Percentiles rank a stretch among this genome's conserved stretches.
Evolutionary conservation across 106 monocot genomes (phyloP).

Genomic region (Xerophyta viscosa): DNA sequence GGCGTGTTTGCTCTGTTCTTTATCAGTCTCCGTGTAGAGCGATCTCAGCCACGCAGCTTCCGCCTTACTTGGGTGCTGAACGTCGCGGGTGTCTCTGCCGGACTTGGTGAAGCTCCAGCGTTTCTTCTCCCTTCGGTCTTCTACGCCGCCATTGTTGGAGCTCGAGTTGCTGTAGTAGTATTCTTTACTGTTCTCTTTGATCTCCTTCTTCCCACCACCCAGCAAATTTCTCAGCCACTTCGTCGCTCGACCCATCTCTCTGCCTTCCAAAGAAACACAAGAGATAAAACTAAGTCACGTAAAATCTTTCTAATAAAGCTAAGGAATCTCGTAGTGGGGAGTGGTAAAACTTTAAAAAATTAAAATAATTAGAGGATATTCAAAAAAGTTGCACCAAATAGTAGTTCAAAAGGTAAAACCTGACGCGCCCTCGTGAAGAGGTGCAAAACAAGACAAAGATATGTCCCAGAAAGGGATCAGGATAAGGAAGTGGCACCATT

Average conservation of each 20-base stretch:
- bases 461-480: conserved; percentile 17
- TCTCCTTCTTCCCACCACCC: conserved; percentile 39
- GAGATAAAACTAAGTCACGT: no score
- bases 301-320: no score
- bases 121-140: conserved; percentile 48
- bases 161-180: not conserved
- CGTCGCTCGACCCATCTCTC: conserved; percentile 56
- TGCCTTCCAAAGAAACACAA: no score
- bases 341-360: not conserved
- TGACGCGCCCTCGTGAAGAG: conserved; percentile 38
- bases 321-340: not conserved
- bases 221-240: conserved; percentile 62
- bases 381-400: no score
- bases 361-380: not conserved
- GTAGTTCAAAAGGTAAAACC: conserved; percentile 13
- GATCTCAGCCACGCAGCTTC: conserved; percentile 48
- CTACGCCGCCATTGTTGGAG: not conserved
- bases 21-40: conserved; percentile 56
- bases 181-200: conserved; percentile 8
- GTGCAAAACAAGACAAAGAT: conserved; percentile 40
- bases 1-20: conserved; percentile 81
- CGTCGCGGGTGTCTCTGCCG: conserved; percentile 19
- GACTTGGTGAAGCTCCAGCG: conserved; percentile 69
- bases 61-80: not conserved
- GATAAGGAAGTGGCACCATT: not conserved